Conservation (phyloP, 345 rosid genomes). For the Brassica incana region DNA sequence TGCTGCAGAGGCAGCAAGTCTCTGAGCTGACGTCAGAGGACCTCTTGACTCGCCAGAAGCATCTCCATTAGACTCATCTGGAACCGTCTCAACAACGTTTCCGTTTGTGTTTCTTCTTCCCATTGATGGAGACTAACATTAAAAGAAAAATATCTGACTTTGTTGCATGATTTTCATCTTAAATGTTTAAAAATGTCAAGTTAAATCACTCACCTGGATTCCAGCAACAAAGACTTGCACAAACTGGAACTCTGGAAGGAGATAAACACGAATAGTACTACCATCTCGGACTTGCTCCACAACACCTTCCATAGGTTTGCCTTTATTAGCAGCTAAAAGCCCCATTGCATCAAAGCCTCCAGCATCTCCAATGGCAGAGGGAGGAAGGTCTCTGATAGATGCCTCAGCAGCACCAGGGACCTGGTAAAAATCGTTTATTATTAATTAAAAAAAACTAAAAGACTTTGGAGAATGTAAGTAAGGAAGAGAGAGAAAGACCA, state of each 20-base stretch:
- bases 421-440: conserved; percentile 33
- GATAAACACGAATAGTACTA: conserved; percentile 79
- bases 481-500: conserved; percentile 7
- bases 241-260: conserved; percentile 94
- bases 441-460: background rate
- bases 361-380: conserved; percentile 91
- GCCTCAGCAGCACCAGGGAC: conserved; percentile 84
- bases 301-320: conserved; percentile 80
- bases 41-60: conserved; percentile 57
- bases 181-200: no score
- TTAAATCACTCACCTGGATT: conserved; percentile 60
- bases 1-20: conserved; percentile 69
- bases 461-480: background rate
- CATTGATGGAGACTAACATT: conserved; percentile 74
- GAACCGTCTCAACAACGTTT: conserved; percentile 40
- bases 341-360: conserved; percentile 80
- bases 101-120: conserved; percentile 66
- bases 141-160: background rate
- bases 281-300: conserved; percentile 99
- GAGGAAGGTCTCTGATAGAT: conserved; percentile 81
- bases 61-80: conserved; percentile 77
- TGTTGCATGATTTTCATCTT: no score
- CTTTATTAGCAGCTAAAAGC: conserved; percentile 71
- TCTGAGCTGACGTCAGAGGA: conserved; percentile 91
- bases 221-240: conserved; percentile 98